These are phyloP conservation scores for Debaryomycetaceae sp. DNA, from an alignment of 1,139 yeast genomes.

Conservation along the genomic window DNA sequence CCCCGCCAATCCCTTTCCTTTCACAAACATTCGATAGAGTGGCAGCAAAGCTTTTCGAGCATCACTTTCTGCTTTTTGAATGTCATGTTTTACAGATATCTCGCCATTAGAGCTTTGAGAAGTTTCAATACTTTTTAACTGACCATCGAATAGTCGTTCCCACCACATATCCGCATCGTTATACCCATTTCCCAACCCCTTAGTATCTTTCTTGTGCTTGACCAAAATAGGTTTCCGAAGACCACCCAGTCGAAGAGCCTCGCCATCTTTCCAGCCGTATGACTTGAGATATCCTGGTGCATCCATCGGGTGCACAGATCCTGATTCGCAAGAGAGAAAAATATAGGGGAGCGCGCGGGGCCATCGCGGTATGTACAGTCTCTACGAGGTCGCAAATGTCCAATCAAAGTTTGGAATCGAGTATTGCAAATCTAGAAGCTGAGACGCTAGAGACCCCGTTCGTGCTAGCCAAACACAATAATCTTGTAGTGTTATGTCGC, in stretches of 20 bases:
- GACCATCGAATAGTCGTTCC: constrained; percentile 93
- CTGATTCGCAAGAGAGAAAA: no score
- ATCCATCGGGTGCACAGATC: constrained; percentile 62
- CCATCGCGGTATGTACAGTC: no score
- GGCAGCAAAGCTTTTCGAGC: constrained; percentile 48
- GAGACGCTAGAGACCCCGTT: not conserved
- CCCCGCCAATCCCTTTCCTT: constrained; percentile 77
- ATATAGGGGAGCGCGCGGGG: no score
- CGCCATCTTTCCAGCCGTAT: constrained; percentile 90
- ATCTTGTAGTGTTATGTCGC: not conserved
- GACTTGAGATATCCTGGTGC: constrained; percentile 61
- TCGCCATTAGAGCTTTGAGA: constrained; percentile 12
- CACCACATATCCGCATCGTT: constrained; percentile 87
- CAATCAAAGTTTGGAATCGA: not conserved
- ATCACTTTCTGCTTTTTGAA: constrained; percentile 21
- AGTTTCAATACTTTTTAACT: constrained; percentile 69
- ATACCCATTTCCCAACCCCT: constrained; percentile 72
- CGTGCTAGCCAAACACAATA: not conserved
- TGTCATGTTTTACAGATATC: constrained; percentile 33
- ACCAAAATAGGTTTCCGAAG: constrained; percentile 78
- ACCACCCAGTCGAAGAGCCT: constrained; percentile 72
- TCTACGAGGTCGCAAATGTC: no score
- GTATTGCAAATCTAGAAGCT: not conserved
- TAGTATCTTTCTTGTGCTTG: constrained; percentile 79
- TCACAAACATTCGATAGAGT: constrained; percentile 64